phyloP scores from a whole-genome alignment of 306 rosid species.

The Vicia sativa region DNA sequence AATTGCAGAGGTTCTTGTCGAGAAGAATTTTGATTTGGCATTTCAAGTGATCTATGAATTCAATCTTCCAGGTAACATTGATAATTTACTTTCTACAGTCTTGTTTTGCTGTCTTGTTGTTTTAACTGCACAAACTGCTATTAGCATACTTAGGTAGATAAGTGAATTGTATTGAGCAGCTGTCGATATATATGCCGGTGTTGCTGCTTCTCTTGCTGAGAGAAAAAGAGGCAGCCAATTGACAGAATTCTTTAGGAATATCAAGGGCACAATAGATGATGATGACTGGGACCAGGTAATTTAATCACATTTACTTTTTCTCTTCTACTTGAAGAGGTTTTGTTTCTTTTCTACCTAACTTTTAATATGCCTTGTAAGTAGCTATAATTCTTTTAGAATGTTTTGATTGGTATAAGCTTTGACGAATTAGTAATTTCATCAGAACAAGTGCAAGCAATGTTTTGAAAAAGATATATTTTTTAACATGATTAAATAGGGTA shows the following conservation, averaged over 20 bases:
- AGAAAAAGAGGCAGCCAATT: slow-evolving; percentile 89
- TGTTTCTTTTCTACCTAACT: slow-evolving; percentile 25
- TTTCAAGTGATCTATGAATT: slow-evolving; percentile 93
- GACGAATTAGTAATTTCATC: background rate
- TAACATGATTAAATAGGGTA: no score
- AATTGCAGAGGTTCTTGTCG: slow-evolving; percentile 93
- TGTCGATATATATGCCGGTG: slow-evolving; percentile 93
- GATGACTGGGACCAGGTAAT: slow-evolving; percentile 98
- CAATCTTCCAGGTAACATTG: slow-evolving; percentile 75
- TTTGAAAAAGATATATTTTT: no score
- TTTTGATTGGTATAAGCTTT: slow-evolving; percentile 15
- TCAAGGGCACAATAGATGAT: slow-evolving; percentile 93
- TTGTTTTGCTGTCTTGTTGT: slow-evolving; percentile 8
- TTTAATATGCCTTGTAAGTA: slow-evolving; percentile 33
- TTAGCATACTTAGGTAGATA: slow-evolving; percentile 30
- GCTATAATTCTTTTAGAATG: slow-evolving; percentile 16
- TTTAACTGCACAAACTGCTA: slow-evolving; percentile 18
- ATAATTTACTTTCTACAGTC: slow-evolving; percentile 27
- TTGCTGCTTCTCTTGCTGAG: slow-evolving; percentile 96
- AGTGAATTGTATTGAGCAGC: slow-evolving; percentile 57
- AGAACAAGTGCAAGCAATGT: no score
- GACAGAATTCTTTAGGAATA: slow-evolving; percentile 88
- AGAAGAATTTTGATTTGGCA: slow-evolving; percentile 94
- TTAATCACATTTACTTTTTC: slow-evolving; percentile 31
- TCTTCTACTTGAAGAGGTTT: slow-evolving; percentile 25